A percentile compares a stretch with the other conserved stretches of the same genome.
phyloP scores from a whole-genome alignment of 2,329 filamentous ascomycete species.

The Aureobasidium pullulans region DNA sequence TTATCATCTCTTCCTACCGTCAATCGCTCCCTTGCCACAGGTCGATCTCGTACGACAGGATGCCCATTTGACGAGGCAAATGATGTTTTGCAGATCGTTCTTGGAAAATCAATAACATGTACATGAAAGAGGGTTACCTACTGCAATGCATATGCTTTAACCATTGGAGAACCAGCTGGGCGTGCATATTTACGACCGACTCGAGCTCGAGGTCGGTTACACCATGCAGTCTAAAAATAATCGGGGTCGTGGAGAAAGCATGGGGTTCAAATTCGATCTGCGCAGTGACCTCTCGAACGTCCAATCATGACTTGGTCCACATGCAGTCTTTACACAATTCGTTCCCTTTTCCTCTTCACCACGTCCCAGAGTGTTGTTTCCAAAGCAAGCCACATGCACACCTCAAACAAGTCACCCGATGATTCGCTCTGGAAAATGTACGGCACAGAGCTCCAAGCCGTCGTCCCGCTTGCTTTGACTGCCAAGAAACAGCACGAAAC shows the following conservation, averaged over 20 bases:
- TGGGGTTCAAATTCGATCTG: conserved; percentile 1
- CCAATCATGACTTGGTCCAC: neutral
- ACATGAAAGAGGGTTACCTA: neutral
- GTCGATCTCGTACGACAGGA: too few species aligned
- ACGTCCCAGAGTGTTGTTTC: neutral
- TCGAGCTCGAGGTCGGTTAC: conserved; percentile 1
- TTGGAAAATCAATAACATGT: neutral
- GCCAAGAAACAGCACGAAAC: conserved; percentile 8
- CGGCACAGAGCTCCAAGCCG: neutral
- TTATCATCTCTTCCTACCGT: too few species aligned
- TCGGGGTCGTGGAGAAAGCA: conserved; percentile 2
- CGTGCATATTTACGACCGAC: neutral
- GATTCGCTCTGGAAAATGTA: neutral
- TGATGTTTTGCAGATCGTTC: neutral
- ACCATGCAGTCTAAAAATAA: conserved; percentile 5
- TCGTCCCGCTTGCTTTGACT: conserved; percentile 7
- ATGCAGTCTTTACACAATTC: neutral
- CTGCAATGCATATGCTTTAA: neutral
- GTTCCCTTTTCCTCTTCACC: neutral
- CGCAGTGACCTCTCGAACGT: neutral
- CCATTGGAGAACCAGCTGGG: neutral
- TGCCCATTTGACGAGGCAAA: neutral
- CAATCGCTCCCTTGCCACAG: too few species aligned
- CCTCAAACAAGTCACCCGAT: neutral
- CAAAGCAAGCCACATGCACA: conserved; percentile 12